phyloP scores from a whole-genome alignment of 2,329 filamentous ascomycete species.

The Hypoxylon sp. region DNA sequence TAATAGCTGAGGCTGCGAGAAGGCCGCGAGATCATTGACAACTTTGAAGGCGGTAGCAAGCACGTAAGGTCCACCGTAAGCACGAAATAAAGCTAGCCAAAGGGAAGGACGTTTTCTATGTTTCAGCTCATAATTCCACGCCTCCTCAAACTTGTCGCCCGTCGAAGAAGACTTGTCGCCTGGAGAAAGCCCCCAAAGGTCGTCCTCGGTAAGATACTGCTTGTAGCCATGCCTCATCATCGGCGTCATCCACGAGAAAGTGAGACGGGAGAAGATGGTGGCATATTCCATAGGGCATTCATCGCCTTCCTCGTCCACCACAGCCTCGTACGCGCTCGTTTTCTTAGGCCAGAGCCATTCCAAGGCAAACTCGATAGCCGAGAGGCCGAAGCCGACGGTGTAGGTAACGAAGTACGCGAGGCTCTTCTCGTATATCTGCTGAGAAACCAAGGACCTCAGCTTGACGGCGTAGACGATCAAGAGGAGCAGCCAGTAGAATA shows the following conservation, averaged over 20 bases:
- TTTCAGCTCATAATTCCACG: constrained; percentile 81
- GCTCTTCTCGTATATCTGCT: constrained; percentile 71
- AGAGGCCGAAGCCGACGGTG: constrained; percentile 74
- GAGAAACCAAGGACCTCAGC: constrained; percentile 83
- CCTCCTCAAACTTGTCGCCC: constrained; percentile 71
- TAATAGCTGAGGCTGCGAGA: constrained; percentile 89
- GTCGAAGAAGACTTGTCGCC: constrained; percentile 81
- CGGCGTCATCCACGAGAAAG: constrained; percentile 98
- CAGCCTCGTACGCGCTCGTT: constrained; percentile 65
- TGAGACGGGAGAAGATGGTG: constrained; percentile 89
- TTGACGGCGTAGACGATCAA: constrained; percentile 81
- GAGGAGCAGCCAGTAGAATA: constrained; percentile 93
- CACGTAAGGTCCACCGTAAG: constrained; percentile 85
- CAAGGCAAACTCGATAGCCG: constrained; percentile 73
- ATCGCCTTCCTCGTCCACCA: constrained; percentile 62
- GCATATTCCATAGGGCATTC: constrained; percentile 86
- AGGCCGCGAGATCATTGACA: constrained; percentile 85
- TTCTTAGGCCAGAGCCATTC: constrained; percentile 91
- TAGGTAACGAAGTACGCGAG: constrained; percentile 81
- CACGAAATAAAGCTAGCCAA: constrained; percentile 84
- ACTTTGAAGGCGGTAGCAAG: constrained; percentile 86
- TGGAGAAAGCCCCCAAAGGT: constrained; percentile 90
- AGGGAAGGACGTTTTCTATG: constrained; percentile 74
- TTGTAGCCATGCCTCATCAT: constrained; percentile 96
- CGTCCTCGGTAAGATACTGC: constrained; percentile 89